These are phyloP conservation scores for Myriosclerotinia curreyana DNA, from an alignment of 2,329 filamentous ascomycete genomes.

Conservation along the genomic window DNA sequence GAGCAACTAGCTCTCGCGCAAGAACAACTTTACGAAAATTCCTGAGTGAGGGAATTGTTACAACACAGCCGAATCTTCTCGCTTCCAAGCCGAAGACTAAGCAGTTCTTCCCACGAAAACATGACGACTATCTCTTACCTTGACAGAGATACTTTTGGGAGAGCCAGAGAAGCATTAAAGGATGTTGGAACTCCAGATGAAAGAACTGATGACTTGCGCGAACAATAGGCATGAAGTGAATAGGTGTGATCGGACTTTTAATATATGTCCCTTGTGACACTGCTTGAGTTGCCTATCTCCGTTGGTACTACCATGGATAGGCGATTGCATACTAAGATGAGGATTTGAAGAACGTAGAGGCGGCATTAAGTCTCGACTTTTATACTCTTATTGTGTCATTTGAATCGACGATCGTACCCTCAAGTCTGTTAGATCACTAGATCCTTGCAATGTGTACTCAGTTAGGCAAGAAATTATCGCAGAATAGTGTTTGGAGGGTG, in stretches of 20 bases:
- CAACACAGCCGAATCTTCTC: no score
- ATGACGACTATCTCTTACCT: neutral
- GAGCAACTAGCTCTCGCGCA: neutral
- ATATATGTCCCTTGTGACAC: neutral
- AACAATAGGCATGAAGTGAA: neutral
- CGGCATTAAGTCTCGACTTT: neutral
- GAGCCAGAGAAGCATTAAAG: neutral
- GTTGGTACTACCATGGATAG: neutral
- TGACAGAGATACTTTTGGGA: neutral
- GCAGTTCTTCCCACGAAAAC: neutral
- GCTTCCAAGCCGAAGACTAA: neutral
- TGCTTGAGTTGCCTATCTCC: neutral
- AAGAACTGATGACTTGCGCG: constrained; percentile 22
- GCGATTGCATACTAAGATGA: neutral
- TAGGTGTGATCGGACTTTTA: neutral
- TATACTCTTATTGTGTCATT: neutral
- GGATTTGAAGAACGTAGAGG: no score
- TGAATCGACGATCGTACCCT: neutral
- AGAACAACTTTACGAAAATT: neutral
- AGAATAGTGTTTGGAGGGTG: neutral
- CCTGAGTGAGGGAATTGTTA: no score
- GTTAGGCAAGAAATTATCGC: neutral
- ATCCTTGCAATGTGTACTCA: no score
- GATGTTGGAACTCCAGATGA: neutral
- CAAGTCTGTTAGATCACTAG: neutral